phyloP scores from a whole-genome alignment of 2,329 filamentous ascomycete species.

The Alternaria dauci region DNA sequence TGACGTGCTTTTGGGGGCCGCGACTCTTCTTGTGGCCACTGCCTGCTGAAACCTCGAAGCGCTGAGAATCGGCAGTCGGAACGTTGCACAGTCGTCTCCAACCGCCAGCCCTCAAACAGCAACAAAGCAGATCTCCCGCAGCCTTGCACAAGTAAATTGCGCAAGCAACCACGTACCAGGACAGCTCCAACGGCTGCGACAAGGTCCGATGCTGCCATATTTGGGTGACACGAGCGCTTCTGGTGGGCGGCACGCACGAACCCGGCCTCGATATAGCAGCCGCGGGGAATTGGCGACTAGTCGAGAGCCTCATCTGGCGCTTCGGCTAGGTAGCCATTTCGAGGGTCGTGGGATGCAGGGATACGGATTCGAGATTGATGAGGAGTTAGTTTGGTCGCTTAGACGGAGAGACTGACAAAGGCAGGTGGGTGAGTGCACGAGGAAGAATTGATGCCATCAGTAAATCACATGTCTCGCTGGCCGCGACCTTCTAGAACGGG shows the following conservation, averaged over 20 bases:
- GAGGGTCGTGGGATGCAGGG: constrained; percentile 7
- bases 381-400: constrained; percentile 11
- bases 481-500: constrained; percentile 33
- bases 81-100: constrained; percentile 16
- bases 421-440: constrained; percentile 29
- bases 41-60: constrained; percentile 32
- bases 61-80: constrained; percentile 22
- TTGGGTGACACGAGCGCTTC: constrained; percentile 41
- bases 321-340: constrained; percentile 14
- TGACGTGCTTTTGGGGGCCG: constrained; percentile 6
- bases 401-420: constrained; percentile 20
- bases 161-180: constrained; percentile 26
- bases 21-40: constrained; percentile 17
- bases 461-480: constrained; percentile 23
- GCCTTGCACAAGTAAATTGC: constrained; percentile 22
- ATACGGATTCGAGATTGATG: constrained; percentile 21
- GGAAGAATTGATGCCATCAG: constrained; percentile 29
- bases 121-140: constrained; percentile 12
- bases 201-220: constrained; percentile 26
- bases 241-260: constrained; percentile 29
- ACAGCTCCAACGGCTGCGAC: constrained; percentile 18
- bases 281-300: constrained; percentile 27
- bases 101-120: constrained; percentile 22
- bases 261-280: constrained; percentile 35
- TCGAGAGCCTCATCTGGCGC: constrained; percentile 45